A percentile compares a stretch with the other conserved stretches of the same genome.
phyloP scores from a whole-genome alignment of 768 basidiomycete genomes.

The Russula lepida region DNA sequence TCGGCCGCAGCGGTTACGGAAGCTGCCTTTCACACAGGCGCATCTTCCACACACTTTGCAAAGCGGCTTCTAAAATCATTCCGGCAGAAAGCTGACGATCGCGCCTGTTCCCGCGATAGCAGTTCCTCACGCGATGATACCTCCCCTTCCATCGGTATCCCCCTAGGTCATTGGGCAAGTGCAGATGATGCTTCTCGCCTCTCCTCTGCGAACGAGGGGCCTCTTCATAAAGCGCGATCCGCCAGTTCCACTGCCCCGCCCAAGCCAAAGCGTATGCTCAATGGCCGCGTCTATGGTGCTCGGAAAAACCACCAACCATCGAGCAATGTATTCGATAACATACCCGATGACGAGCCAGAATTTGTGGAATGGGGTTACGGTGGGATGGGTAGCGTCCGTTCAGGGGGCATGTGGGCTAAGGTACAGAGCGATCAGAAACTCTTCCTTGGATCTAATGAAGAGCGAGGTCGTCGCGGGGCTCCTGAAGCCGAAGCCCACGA shows the following conservation, averaged over 20 bases:
- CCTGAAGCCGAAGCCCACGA: conserved; percentile 27
- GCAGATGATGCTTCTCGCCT: not conserved
- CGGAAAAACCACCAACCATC: not conserved
- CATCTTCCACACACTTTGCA: conserved; percentile 5
- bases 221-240: conserved; percentile 3
- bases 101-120: conserved; percentile 46
- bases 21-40: not conserved
- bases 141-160: conserved; percentile 2
- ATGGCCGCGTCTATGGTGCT: conserved; percentile 72
- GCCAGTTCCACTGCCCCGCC: not conserved
- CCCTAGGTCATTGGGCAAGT: conserved; percentile 13
- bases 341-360: conserved; percentile 50
- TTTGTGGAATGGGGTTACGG: conserved; percentile 90
- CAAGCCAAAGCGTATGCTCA: conserved; percentile 48
- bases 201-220: not conserved
- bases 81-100: conserved; percentile 21
- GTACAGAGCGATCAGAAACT: conserved; percentile 20
- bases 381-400: conserved; percentile 55
- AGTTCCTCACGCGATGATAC: conserved; percentile 40
- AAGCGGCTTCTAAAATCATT: conserved; percentile 18
- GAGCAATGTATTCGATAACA: conserved; percentile 45
- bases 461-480: conserved; percentile 25
- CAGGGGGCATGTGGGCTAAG: conserved; percentile 20
- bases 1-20: conserved; percentile 14
- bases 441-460: conserved; percentile 7